phyloP scores from a whole-genome alignment of 169 alveolate genomes.

The Cryptosporidium meleagridis region DNA sequence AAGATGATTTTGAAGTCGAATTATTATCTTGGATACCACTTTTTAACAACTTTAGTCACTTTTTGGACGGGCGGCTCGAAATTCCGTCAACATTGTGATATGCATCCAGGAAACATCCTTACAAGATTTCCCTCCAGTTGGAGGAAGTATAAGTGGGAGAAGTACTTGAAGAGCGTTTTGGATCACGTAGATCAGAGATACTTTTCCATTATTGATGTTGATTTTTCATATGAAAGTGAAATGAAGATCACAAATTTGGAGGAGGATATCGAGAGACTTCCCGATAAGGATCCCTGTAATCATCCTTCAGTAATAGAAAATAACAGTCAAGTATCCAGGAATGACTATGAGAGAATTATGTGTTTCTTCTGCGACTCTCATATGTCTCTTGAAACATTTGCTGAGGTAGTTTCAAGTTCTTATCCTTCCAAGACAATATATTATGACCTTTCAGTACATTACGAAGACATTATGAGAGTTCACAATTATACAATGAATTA shows the following conservation, averaged over 20 bases:
- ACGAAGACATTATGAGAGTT: slow-evolving; percentile 13
- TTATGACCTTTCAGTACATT: background rate
- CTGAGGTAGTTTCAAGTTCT: background rate
- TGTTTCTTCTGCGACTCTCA: background rate
- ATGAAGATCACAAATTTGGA: slow-evolving; percentile 24
- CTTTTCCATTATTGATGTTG: slow-evolving; percentile 35
- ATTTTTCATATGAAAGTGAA: slow-evolving; percentile 55
- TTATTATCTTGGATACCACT: slow-evolving; percentile 13
- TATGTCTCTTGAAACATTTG: background rate
- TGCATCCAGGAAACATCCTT: slow-evolving; percentile 35
- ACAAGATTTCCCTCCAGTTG: slow-evolving; percentile 41
- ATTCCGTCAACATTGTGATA: slow-evolving; percentile 63
- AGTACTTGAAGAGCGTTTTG: background rate
- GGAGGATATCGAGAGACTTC: slow-evolving; percentile 25
- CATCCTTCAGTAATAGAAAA: slow-evolving; percentile 49
- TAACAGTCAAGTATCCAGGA: slow-evolving; percentile 9
- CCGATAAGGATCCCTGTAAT: slow-evolving; percentile 47
- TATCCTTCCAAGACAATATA: slow-evolving; percentile 15
- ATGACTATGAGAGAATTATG: slow-evolving; percentile 20
- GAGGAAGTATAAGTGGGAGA: slow-evolving; percentile 25
- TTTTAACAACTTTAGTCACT: slow-evolving; percentile 1
- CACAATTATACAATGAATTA: slow-evolving; percentile 8
- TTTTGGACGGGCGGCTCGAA: slow-evolving; percentile 60
- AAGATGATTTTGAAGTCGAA: slow-evolving; percentile 6
- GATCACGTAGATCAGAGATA: slow-evolving; percentile 22